phyloP scores from a whole-genome alignment of 352 stramenopile genomes.

The Phytophthora vignae region DNA sequence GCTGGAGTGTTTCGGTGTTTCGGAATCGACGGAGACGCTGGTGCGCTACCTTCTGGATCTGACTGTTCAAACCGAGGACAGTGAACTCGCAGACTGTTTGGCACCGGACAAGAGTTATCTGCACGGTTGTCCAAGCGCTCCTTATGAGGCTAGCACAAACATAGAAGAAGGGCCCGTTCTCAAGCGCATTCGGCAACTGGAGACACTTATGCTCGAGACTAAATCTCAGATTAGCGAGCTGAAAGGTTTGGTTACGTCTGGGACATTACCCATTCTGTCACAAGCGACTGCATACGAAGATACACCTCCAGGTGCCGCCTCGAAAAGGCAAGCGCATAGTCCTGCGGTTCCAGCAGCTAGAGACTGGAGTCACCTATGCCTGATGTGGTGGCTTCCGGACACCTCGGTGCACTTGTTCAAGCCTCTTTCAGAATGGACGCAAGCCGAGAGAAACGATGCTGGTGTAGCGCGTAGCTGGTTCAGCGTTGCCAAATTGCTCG shows the following conservation, averaged over 20 bases:
- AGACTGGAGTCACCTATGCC: not conserved
- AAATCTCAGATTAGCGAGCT: not conserved
- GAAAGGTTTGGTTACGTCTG: not conserved
- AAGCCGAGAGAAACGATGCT: not conserved
- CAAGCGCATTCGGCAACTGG: constrained; percentile 9
- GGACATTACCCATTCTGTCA: not conserved
- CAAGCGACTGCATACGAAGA: not conserved
- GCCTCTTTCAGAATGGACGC: constrained; percentile 1
- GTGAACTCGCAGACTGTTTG: constrained; percentile 16
- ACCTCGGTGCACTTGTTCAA: constrained; percentile 15
- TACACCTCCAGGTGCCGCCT: not conserved
- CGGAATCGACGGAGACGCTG: constrained; percentile 20
- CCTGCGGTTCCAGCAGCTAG: not conserved
- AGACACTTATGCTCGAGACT: not conserved
- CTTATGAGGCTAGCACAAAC: constrained; percentile 4
- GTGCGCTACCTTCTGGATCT: constrained; percentile 21
- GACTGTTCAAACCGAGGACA: constrained; percentile 11
- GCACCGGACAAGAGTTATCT: constrained; percentile 16
- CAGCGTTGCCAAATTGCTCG: constrained; percentile 9
- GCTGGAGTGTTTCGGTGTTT: constrained; percentile 24
- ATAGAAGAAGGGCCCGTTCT: constrained; percentile 13
- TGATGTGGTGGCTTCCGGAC: constrained; percentile 1
- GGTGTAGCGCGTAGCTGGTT: constrained; percentile 4
- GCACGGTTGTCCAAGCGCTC: constrained; percentile 15
- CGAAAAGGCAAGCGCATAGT: not conserved